These are phyloP conservation scores for Paramecium tetraurelia DNA, from an alignment of 73 alveolate species.

Conservation along the genomic window DNA sequence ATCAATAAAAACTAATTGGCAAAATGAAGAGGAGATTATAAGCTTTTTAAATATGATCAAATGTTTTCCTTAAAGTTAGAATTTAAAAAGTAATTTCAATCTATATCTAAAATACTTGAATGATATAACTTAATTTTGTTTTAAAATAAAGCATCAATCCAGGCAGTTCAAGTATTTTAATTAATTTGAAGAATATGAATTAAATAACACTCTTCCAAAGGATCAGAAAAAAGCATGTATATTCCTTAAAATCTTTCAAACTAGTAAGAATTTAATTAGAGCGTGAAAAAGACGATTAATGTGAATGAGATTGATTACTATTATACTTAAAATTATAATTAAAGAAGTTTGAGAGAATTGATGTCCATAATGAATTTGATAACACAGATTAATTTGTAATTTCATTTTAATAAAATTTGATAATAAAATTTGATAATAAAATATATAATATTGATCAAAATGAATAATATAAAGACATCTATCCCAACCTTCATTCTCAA, in stretches of 20 bases:
- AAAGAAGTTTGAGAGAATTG: too few species aligned
- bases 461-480: background rate
- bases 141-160: background rate
- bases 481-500: conserved; percentile 17
- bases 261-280: background rate
- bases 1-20: background rate
- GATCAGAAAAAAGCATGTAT: background rate
- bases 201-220: background rate
- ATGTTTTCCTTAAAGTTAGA: background rate
- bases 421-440: background rate
- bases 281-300: background rate
- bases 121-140: background rate
- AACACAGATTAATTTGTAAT: too few species aligned
- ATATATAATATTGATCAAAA: background rate
- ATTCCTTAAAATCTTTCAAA: background rate
- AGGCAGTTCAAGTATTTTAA: background rate
- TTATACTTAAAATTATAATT: too few species aligned
- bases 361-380: background rate
- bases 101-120: background rate
- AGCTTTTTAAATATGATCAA: background rate
- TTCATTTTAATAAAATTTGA: background rate
- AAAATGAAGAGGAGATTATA: background rate
- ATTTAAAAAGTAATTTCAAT: background rate
- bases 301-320: too few species aligned
- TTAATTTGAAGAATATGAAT: background rate